These are phyloP conservation scores for Aspergillus persii DNA, from an alignment of 2,329 filamentous ascomycete species.

Conservation along the genomic window DNA sequence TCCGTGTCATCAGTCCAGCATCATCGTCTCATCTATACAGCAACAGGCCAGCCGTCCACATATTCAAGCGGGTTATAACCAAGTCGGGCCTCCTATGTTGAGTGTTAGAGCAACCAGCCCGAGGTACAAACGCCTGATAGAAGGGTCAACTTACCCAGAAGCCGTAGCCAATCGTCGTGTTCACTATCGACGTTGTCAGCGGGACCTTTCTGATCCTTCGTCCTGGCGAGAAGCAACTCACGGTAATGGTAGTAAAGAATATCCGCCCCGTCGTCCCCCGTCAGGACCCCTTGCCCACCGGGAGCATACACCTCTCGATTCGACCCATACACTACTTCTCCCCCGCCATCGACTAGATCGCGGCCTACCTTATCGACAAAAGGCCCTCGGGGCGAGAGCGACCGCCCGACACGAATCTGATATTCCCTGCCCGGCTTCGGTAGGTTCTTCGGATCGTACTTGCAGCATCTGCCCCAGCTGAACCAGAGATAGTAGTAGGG, in stretches of 20 bases:
- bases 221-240: slow-evolving; percentile 13
- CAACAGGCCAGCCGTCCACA: slow-evolving; percentile 33
- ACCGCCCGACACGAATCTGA: slow-evolving; percentile 64
- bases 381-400: slow-evolving; percentile 49
- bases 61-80: slow-evolving; percentile 32
- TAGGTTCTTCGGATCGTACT: slow-evolving; percentile 25
- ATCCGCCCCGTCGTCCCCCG: slow-evolving; percentile 39
- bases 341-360: slow-evolving; percentile 56
- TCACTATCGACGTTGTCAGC: slow-evolving; percentile 22
- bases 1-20: background rate
- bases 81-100: slow-evolving; percentile 27
- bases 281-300: slow-evolving; percentile 62
- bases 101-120: slow-evolving; percentile 14
- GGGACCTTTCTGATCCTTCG: background rate
- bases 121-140: background rate
- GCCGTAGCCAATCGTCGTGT: slow-evolving; percentile 28
- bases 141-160: slow-evolving; percentile 24
- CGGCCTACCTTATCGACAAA: slow-evolving; percentile 57
- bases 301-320: slow-evolving; percentile 64
- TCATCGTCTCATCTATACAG: slow-evolving; percentile 3
- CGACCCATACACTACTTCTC: slow-evolving; percentile 58
- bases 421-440: slow-evolving; percentile 61
- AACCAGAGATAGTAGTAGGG: slow-evolving; percentile 37
- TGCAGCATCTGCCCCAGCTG: slow-evolving; percentile 35
- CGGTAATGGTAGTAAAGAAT: slow-evolving; percentile 37